Percentiles rank a stretch among this genome's conserved stretches.
Conservation (phyloP, 495 filamentous ascomycete genomes). For the Evernia prunastri region DNA sequence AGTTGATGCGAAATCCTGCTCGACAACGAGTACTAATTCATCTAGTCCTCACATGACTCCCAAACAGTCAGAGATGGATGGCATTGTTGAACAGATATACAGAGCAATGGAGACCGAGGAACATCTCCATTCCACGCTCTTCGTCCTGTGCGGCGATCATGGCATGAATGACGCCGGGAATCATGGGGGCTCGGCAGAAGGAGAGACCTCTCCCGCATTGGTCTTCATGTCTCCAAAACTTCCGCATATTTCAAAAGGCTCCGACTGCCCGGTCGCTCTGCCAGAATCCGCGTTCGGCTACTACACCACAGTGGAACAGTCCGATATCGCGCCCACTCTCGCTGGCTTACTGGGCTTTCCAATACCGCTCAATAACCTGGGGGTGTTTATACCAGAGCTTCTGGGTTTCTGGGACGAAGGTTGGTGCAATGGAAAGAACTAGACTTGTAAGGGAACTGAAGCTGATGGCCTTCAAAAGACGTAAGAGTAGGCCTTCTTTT, state of each 20-base stretch:
- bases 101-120: slow-evolving; percentile 59
- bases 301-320: slow-evolving; percentile 81
- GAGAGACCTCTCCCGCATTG: slow-evolving; percentile 88
- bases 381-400: slow-evolving; percentile 76
- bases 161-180: slow-evolving; percentile 99
- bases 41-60: slow-evolving; percentile 77
- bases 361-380: slow-evolving; percentile 85
- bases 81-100: slow-evolving; percentile 68
- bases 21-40: background rate
- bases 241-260: slow-evolving; percentile 42
- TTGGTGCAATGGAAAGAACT: slow-evolving; percentile 23
- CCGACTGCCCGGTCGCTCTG: slow-evolving; percentile 38
- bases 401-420: slow-evolving; percentile 64
- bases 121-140: slow-evolving; percentile 69
- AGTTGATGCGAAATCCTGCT: background rate
- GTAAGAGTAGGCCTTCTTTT: slow-evolving; percentile 60
- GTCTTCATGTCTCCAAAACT: slow-evolving; percentile 89
- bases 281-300: slow-evolving; percentile 60
- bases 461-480: slow-evolving; percentile 34
- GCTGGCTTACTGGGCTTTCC: slow-evolving; percentile 82
- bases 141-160: slow-evolving; percentile 89
- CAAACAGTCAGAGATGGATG: slow-evolving; percentile 94
- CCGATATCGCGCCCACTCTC: slow-evolving; percentile 86
- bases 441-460: background rate
- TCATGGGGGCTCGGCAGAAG: slow-evolving; percentile 85